phyloP scores from a whole-genome alignment of 192 early-diverging fungal species.

The Nowakowskiella sp. region DNA sequence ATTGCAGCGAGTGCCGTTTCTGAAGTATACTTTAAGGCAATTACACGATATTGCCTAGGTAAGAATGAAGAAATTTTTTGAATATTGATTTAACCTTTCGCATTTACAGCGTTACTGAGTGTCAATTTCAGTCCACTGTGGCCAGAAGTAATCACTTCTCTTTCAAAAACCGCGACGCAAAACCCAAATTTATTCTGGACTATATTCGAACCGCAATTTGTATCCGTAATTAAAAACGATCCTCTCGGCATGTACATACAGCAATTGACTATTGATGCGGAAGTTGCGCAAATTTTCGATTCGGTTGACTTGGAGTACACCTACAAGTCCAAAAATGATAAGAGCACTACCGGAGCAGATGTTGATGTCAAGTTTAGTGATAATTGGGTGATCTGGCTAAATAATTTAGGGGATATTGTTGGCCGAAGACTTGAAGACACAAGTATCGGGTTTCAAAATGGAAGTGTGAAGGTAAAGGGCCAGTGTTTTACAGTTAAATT shows the following conservation, averaged over 20 bases:
- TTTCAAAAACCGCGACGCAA: slow-evolving; percentile 43
- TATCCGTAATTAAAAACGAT: too few relatives aligned
- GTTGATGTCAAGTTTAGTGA: too few relatives aligned
- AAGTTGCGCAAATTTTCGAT: too few relatives aligned
- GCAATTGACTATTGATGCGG: too few relatives aligned
- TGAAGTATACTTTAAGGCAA: slow-evolving; percentile 56
- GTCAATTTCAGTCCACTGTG: slow-evolving; percentile 80
- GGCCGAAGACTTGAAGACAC: background rate
- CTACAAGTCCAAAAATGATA: too few relatives aligned
- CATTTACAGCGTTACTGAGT: slow-evolving; percentile 49
- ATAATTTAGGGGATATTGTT: background rate
- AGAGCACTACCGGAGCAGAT: too few relatives aligned
- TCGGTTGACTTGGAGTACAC: too few relatives aligned
- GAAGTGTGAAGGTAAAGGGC: background rate
- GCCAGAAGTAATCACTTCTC: slow-evolving; percentile 59
- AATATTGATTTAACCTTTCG: slow-evolving; percentile 4
- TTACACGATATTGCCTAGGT: slow-evolving; percentile 61
- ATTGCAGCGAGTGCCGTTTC: slow-evolving; percentile 55
- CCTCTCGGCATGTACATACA: too few relatives aligned
- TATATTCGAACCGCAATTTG: slow-evolving; percentile 19
- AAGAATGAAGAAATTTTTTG: background rate
- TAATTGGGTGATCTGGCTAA: background rate
- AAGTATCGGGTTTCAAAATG: background rate
- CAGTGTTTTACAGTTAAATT: background rate
- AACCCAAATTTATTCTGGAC: slow-evolving; percentile 28